Conservation (phyloP, 768 basidiomycete genomes). For the Gautieria morchelliformis region DNA sequence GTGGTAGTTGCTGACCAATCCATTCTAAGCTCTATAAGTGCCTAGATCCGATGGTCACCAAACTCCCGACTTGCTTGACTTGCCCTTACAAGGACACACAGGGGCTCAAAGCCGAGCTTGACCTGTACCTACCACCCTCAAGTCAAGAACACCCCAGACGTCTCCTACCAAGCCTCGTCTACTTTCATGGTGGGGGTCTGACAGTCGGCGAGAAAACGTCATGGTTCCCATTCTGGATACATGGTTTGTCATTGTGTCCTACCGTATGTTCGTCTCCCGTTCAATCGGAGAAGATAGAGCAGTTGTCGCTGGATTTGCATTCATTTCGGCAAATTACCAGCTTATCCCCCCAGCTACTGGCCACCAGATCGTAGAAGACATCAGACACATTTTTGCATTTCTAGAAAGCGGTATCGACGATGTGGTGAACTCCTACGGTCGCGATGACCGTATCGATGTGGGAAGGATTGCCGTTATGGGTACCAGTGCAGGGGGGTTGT, state of each 20-base stretch:
- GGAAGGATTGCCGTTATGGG: constrained; percentile 43
- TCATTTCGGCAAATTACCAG: constrained; percentile 56
- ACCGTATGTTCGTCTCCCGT: not conserved
- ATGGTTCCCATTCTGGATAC: constrained; percentile 62
- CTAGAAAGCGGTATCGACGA: constrained; percentile 20
- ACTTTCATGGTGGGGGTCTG: constrained; percentile 47
- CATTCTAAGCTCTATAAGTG: too few species aligned
- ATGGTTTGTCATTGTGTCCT: constrained; percentile 26
- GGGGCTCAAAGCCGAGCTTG: not conserved
- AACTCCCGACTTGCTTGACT: constrained; percentile 1
- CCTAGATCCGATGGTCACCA: not conserved
- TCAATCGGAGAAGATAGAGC: constrained; percentile 33
- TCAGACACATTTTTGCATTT: constrained; percentile 46
- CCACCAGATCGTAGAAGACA: constrained; percentile 48
- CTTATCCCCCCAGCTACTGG: constrained; percentile 42
- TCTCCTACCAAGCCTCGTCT: constrained; percentile 23
- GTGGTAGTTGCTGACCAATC: too few species aligned
- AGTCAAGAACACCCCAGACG: not conserved
- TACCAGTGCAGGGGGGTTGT: constrained; percentile 52
- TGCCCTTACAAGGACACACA: not conserved
- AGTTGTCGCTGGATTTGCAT: constrained; percentile 37
- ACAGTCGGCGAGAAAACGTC: constrained; percentile 47
- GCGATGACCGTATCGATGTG: constrained; percentile 30
- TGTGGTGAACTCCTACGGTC: constrained; percentile 8
- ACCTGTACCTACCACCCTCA: constrained; percentile 3